Conservation (phyloP, 805 yeast species). For the Ogataea paraovalis region DNA sequence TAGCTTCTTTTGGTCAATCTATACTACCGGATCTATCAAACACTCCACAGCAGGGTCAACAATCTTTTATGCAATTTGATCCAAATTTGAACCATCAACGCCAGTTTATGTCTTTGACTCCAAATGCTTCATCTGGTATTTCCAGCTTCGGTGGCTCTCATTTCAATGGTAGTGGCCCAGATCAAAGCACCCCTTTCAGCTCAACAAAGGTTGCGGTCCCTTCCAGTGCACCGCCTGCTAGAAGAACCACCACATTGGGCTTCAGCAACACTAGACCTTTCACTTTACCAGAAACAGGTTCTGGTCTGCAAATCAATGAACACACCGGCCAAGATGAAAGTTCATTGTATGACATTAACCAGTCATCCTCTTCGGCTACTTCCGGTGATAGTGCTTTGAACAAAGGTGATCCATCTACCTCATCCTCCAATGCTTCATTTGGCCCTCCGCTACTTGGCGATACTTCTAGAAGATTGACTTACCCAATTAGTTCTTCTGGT, state of each 20-base stretch:
- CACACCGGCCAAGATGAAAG: slow-evolving; percentile 3
- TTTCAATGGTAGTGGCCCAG: slow-evolving; percentile 6
- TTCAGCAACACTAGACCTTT: slow-evolving; percentile 19
- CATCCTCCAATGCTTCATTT: slow-evolving; percentile 11
- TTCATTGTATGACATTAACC: slow-evolving; percentile 1
- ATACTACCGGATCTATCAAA: slow-evolving; percentile 19
- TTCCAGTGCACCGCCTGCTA: slow-evolving; percentile 22
- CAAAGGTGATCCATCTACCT: slow-evolving; percentile 8
- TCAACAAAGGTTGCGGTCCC: slow-evolving; percentile 13
- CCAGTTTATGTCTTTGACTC: slow-evolving; percentile 22
- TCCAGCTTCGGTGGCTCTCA: slow-evolving; percentile 15
- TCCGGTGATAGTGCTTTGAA: slow-evolving; percentile 4
- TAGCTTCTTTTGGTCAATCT: slow-evolving; percentile 17
- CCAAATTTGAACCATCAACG: slow-evolving; percentile 8
- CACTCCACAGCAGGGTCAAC: slow-evolving; percentile 17
- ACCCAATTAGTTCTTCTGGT: slow-evolving; percentile 16
- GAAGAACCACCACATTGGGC: slow-evolving; percentile 20
- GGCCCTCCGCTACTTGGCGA: slow-evolving; percentile 31
- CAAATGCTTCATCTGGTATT: slow-evolving; percentile 16
- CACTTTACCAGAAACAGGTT: slow-evolving; percentile 17
- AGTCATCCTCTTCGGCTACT: slow-evolving; percentile 3
- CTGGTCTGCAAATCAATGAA: slow-evolving; percentile 7
- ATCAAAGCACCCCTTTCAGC: slow-evolving; percentile 22
- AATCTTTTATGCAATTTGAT: slow-evolving; percentile 6
- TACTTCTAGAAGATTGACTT: slow-evolving; percentile 40